Base-by-base conservation (phyloP, 805 yeast species). In the Henningerozyma blattae region DNA sequence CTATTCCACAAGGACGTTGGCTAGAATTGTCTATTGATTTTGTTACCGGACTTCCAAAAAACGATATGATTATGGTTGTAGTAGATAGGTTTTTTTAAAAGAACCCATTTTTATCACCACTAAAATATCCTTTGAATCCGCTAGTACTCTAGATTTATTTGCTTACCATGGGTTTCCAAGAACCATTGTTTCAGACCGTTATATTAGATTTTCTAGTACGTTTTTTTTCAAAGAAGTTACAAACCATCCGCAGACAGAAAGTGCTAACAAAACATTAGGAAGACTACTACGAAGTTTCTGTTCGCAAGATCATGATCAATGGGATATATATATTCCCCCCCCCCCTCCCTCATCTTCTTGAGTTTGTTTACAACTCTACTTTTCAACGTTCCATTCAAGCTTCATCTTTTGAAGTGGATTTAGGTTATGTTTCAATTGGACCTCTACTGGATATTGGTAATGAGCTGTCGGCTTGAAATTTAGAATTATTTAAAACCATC, bases 1-100 rank as follows among this genome's bases (percentile, higher is more conserved):
- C 22, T 3, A 26, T 46, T 2, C 39, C 48, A 3, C 34, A 40
- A 22, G 37, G 41, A 17, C 30, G 46, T 17, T 46, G 50, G 52
- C 18, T 18, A 12, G 40, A 35, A 22, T 38, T 46, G 1, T 34
- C 48, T 4, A 33, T 43, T 17, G 49, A 46, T 22, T 46, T 46
- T 25, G 28, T 35, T 2, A 20, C 41, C 5, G 46, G 48, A 8
- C 18, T 42, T 12, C 46, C 47, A n/a, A 14, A 20, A 2, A 17
- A 33, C 5, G 31, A 44, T 16, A 35, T 41, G 36, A 44, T 38
- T 6, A 10, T 44, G 28, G 40, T 44, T 2, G 42, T 44, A n/a
- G 47, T 42, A 14, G n/a, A n/a, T n/a, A n/a, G n/a, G n/a, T n/a
- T n/a, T n/a, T 34, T 37, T 5, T n/a, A n/a, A 46, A 46, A 22